Evolutionary conservation across 1,139 yeast species (phyloP).

Genomic region (Yamadazyma songkhlaensis): DNA sequence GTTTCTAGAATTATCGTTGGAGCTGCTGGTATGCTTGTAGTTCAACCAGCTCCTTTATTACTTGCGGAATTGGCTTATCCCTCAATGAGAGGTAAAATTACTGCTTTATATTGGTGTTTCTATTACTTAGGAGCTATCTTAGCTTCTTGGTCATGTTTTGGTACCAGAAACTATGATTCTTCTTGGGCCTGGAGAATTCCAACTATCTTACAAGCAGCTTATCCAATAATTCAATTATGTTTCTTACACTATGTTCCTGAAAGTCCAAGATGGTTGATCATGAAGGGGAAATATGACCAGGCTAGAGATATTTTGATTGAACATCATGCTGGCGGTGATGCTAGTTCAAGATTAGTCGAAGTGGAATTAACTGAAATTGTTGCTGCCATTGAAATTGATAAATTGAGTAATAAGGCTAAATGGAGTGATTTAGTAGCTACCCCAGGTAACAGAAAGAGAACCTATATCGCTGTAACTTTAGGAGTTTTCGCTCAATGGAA

Average conservation of each 20-base stretch:
- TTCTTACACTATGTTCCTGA: constrained; percentile 57
- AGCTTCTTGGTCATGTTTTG: constrained; percentile 55
- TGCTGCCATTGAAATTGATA: constrained; percentile 11
- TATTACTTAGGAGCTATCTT: constrained; percentile 59
- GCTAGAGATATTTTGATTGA: constrained; percentile 45
- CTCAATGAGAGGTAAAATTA: constrained; percentile 53
- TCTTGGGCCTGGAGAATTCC: constrained; percentile 52
- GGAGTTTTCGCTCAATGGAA: constrained; percentile 18
- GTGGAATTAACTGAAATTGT: constrained; percentile 16
- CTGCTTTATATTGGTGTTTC: constrained; percentile 55
- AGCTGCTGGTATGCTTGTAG: constrained; percentile 58
- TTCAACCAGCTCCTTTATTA: constrained; percentile 59
- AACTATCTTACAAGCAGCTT: constrained; percentile 45
- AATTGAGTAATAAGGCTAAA: constrained; percentile 10
- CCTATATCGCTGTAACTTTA: constrained; percentile 16
- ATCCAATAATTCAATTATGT: constrained; percentile 22
- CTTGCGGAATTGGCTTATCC: constrained; percentile 61
- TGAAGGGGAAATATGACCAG: constrained; percentile 42
- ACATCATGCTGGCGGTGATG: constrained; percentile 17
- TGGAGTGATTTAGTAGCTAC: constrained; percentile 15
- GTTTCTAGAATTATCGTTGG: constrained; percentile 59
- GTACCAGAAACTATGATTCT: constrained; percentile 45
- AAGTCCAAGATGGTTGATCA: constrained; percentile 53
- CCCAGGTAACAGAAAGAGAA: constrained; percentile 14
- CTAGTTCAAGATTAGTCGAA: constrained; percentile 11